These are phyloP conservation scores for Stereocaulon alpinum DNA, from an alignment of 495 filamentous ascomycete species.

Conservation along the genomic window DNA sequence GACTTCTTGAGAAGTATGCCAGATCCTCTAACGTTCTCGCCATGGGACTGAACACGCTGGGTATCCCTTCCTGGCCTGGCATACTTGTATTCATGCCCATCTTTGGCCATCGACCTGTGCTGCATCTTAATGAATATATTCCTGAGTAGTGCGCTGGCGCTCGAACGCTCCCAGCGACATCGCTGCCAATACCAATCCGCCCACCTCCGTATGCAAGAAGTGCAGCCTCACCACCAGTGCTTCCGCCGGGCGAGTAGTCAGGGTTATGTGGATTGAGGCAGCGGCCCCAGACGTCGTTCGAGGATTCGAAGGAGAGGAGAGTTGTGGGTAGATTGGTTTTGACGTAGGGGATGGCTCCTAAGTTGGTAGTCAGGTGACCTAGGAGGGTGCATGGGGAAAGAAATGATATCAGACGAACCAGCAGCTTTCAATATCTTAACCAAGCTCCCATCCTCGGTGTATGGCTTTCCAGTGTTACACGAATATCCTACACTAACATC, in stretches of 20 bases:
- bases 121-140: conserved; percentile 82
- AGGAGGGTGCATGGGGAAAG: not conserved
- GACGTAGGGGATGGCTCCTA: conserved; percentile 72
- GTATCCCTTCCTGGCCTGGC: conserved; percentile 87
- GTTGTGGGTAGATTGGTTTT: conserved; percentile 95
- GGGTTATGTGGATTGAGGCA: conserved; percentile 74
- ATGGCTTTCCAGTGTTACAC: conserved; percentile 55
- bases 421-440: conserved; percentile 76
- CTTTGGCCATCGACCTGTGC: conserved; percentile 92
- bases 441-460: conserved; percentile 58
- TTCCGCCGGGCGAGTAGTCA: conserved; percentile 82
- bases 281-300: conserved; percentile 81
- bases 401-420: conserved; percentile 30
- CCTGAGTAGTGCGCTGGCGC: conserved; percentile 85
- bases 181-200: conserved; percentile 88
- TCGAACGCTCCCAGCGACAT: conserved; percentile 87
- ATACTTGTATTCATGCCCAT: conserved; percentile 77
- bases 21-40: conserved; percentile 77
- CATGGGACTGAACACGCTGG: conserved; percentile 90
- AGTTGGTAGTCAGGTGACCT: conserved; percentile 31
- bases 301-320: conserved; percentile 82
- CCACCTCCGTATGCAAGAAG: conserved; percentile 75
- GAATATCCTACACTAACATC: conserved; percentile 82
- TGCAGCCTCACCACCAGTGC: conserved; percentile 81
- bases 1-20: conserved; percentile 66